These are phyloP conservation scores for Zygotorulaspora florentina DNA, from an alignment of 805 yeast species.

Conservation along the genomic window DNA sequence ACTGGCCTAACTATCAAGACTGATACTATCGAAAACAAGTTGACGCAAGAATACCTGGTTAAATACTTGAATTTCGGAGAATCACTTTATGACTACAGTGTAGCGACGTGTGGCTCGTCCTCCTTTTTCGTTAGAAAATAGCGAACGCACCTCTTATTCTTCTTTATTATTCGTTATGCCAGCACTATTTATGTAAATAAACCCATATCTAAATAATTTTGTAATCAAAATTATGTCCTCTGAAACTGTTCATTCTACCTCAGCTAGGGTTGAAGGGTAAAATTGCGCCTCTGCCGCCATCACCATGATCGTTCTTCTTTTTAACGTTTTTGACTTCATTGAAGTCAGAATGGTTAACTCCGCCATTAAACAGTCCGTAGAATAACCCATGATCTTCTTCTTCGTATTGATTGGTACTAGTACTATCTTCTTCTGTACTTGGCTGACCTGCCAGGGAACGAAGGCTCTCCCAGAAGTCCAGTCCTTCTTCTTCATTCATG, in stretches of 20 bases:
- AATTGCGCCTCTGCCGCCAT: constrained; percentile 7
- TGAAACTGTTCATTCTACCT: neutral
- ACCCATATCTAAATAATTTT: neutral
- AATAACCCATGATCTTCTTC: constrained; percentile 16
- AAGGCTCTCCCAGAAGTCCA: constrained; percentile 71
- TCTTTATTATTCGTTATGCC: neutral
- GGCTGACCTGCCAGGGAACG: constrained; percentile 46
- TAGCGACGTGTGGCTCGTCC: constrained; percentile 66
- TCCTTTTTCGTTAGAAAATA: constrained; percentile 64
- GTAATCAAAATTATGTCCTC: too few species aligned
- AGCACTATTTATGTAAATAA: neutral
- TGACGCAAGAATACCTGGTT: constrained; percentile 47
- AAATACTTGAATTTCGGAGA: constrained; percentile 87
- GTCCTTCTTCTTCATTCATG: constrained; percentile 47
- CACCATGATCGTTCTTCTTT: neutral
- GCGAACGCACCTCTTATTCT: constrained; percentile 1
- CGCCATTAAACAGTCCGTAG: constrained; percentile 16
- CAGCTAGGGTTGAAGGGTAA: constrained; percentile 18
- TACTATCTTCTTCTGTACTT: constrained; percentile 7
- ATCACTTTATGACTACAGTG: constrained; percentile 65
- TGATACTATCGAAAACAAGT: constrained; percentile 43
- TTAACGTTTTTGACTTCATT: constrained; percentile 1
- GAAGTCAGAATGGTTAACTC: constrained; percentile 3
- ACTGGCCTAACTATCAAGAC: constrained; percentile 64
- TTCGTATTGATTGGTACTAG: constrained; percentile 5